Conservation (phyloP, 2,329 filamentous ascomycete species). For the Apiospora saccharicola region DNA sequence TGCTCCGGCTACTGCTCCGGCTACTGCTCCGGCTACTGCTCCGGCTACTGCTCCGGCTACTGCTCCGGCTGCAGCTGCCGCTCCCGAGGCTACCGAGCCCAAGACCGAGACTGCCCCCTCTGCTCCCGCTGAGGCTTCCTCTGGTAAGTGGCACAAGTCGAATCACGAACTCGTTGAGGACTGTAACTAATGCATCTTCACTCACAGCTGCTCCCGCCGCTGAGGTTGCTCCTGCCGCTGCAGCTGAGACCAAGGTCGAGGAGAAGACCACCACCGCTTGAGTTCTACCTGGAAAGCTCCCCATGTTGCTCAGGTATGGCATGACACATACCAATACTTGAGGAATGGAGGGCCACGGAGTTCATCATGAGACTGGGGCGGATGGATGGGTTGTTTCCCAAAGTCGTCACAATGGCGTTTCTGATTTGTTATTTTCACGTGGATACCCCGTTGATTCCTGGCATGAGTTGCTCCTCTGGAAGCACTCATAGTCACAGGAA, state of each 20-base stretch:
- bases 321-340: neutral
- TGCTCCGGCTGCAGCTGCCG: slow-evolving; percentile 26
- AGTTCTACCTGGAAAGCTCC: slow-evolving; percentile 16
- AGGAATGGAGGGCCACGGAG: neutral
- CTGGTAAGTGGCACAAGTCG: slow-evolving; percentile 18
- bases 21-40: slow-evolving; percentile 26
- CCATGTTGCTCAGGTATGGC: neutral
- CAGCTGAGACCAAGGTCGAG: slow-evolving; percentile 29
- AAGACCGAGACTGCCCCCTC: slow-evolving; percentile 9
- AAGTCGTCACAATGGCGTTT: neutral
- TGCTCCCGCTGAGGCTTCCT: slow-evolving; percentile 15
- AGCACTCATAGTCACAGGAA: neutral
- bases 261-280: slow-evolving; percentile 7
- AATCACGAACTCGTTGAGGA: slow-evolving; percentile 28
- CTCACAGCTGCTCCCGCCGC: slow-evolving; percentile 27
- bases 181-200: slow-evolving; percentile 31
- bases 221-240: slow-evolving; percentile 25
- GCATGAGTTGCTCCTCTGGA: neutral
- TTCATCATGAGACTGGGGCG: neutral
- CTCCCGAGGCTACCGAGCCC: slow-evolving; percentile 32
- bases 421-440: neutral
- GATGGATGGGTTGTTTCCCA: neutral
- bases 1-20: neutral
- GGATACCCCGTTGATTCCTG: slow-evolving; percentile 13
- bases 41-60: neutral